These are phyloP conservation scores for Fragaria ananassa DNA, from an alignment of 306 rosid genomes.

Conservation along the genomic window DNA sequence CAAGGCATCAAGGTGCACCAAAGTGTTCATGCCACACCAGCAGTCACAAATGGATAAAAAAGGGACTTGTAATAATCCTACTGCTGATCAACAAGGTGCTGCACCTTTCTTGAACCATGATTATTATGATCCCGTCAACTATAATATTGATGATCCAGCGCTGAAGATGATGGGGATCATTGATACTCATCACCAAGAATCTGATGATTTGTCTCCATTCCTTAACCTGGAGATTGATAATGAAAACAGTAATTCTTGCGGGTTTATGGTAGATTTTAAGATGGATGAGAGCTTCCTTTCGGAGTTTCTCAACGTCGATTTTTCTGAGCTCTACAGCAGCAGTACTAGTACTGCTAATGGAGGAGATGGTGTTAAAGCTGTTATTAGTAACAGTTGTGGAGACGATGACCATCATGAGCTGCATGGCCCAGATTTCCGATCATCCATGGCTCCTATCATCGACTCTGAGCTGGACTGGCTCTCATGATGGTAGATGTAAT, in stretches of 20 bases:
- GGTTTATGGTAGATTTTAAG: constrained; percentile 45
- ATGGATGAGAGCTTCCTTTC: constrained; percentile 39
- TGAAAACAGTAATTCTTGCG: constrained; percentile 10
- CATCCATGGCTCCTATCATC: constrained; percentile 20
- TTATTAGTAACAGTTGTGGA: neutral
- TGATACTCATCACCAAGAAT: neutral
- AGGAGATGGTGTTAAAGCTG: constrained; percentile 8
- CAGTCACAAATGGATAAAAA: neutral
- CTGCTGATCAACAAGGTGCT: neutral
- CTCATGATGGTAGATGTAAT: neutral
- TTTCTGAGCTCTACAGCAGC: constrained; percentile 21
- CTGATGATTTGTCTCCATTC: neutral
- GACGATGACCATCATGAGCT: constrained; percentile 7
- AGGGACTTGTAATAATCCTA: neutral
- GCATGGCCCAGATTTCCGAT: constrained; percentile 31
- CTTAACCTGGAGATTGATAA: neutral
- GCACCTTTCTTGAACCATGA: neutral
- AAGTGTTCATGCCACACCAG: constrained; percentile 21
- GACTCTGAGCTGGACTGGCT: constrained; percentile 47
- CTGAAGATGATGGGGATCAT: neutral
- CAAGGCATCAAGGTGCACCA: constrained; percentile 58
- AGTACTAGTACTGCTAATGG: constrained; percentile 16
- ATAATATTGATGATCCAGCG: neutral
- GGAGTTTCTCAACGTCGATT: constrained; percentile 42
- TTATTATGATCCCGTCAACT: neutral